phyloP scores from a whole-genome alignment of 164 flowering plant species.

The Annona cherimola region DNA sequence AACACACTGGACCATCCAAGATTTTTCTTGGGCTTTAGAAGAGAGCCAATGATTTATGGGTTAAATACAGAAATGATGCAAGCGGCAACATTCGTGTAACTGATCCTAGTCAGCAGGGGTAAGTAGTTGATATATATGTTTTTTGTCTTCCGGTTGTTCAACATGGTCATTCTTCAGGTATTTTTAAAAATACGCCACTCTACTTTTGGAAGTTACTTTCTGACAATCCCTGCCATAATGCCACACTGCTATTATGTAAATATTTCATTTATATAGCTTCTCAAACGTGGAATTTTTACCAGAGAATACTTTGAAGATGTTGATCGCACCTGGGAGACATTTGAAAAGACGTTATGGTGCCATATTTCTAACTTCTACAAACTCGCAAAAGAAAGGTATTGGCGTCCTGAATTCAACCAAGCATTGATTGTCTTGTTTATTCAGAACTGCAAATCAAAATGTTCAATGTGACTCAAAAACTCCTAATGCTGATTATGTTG shows the following conservation, averaged over 20 bases:
- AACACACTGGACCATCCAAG: too few relatives aligned
- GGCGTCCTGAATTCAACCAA: background rate
- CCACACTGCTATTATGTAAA: background rate
- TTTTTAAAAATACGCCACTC: background rate
- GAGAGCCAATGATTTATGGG: too few relatives aligned
- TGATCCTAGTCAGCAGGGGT: too few relatives aligned
- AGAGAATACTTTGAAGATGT: slow-evolving; percentile 99
- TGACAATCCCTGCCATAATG: background rate
- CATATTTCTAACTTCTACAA: slow-evolving; percentile 78
- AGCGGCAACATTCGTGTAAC: too few relatives aligned
- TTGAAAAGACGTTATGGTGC: slow-evolving; percentile 90
- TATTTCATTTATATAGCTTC: background rate
- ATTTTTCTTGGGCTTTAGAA: too few relatives aligned
- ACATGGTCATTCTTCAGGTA: background rate
- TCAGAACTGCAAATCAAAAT: background rate
- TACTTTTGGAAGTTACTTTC: background rate
- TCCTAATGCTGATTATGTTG: background rate
- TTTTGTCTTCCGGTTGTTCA: background rate
- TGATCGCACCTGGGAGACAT: slow-evolving; percentile 94
- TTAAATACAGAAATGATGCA: too few relatives aligned
- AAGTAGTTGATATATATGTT: too few relatives aligned
- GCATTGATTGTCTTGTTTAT: background rate
- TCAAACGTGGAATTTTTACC: slow-evolving; percentile 7
- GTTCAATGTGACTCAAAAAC: background rate
- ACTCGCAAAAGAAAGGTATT: slow-evolving; percentile 90